Evolutionary conservation across 345 rosid species (phyloP), one percentile per base, ranked within the genome.

Genomic region (Gossypium turneri): DNA sequence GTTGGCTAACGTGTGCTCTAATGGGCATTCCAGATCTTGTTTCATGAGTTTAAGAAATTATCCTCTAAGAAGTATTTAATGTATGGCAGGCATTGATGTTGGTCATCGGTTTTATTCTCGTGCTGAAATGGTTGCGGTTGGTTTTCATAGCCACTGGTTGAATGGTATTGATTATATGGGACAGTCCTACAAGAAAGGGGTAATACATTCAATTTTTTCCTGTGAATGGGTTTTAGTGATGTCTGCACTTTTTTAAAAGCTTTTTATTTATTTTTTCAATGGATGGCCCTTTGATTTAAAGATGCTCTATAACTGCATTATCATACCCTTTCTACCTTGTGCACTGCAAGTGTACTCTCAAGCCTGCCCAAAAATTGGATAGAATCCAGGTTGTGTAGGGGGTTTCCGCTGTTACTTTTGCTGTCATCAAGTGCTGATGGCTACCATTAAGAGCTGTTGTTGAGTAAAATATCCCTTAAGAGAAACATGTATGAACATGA

Each of bases 141-240:
- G 99, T 61, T 84, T 95, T 70, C 99, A 93, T 75, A 79, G 86
- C 78, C 99, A 95, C 62, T 95, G 98, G 99, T 80, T 95, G 84
- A 91, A 90, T 83, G 99, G 98, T 27, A 95, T 93, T 41, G 98
- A 93, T 77, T 95, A 45, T 75, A 89, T 95, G 93, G 98, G 98
- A 50, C 0, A 12, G n/a, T 76, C 79, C 16, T 90, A 89, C 80
- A 53, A 38, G 19, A 83, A 76, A 79, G 84, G 78, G 84, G 97
- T 93, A 86, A 79, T 60, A 47, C 75, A 41, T 72, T 66, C 27
- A n/a, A 20, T 50, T 41, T 20, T 56, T 56, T 67, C 41, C 8
- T 50, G 5, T 7, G 19, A 50, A 41, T 76, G 57, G 72, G 61
- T 43, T 70, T 29, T 45, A 60, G 6, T 41, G 22, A 50, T 25